Base-by-base conservation (phyloP, 1,284 basidiomycete species). In the Pseudozyma hubeiensis region DNA sequence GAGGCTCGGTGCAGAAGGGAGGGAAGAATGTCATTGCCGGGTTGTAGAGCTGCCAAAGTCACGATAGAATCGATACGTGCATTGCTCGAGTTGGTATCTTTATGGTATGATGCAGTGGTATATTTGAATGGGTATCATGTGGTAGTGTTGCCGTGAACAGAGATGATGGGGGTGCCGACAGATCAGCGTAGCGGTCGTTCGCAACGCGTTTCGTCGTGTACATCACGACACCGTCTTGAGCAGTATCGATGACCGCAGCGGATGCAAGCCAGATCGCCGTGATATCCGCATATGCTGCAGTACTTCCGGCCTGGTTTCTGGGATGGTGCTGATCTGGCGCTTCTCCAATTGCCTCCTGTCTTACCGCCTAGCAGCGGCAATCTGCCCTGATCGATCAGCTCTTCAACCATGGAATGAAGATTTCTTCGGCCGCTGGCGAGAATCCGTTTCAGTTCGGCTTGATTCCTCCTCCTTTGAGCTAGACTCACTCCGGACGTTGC, bases 261-360 rank as follows among this genome's bases (percentile, higher is more conserved):
- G n/a, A 60, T 50, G 48, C 70, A 73, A 5, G 64, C 33, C 16
- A 73, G 34, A 34, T 73, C 64, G 14, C 70, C 70, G 35, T 73
- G 57, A n/a, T 53, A 73, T 5, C 64, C 57, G 58, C 70, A 73
- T 5, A 73, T 73, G n/a, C 53, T 64, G 43, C 70, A 73, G n/a
- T 64, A 67, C 43, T 45, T 62, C 9, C 69, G 51, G 5, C 33
- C 60, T 5, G 69, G 64, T 17, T 40, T 54, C 24, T 37, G 41
- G 5, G 68, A 56, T 4, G 56, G 59, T 24, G 49, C 45, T 5
- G 61, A 55, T 17, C 61, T 52, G 14, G 56, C 48, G 19, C 60
- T 69, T 17, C 61, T 47, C 66, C 66, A 69, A 11, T 69, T 69
- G 10, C 33, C 60, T 2, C 44, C 44, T 1, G 44, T 47, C 35